These are phyloP conservation scores for Cyphellophora europaea DNA, from an alignment of 2,329 filamentous ascomycete species.

Conservation along the genomic window DNA sequence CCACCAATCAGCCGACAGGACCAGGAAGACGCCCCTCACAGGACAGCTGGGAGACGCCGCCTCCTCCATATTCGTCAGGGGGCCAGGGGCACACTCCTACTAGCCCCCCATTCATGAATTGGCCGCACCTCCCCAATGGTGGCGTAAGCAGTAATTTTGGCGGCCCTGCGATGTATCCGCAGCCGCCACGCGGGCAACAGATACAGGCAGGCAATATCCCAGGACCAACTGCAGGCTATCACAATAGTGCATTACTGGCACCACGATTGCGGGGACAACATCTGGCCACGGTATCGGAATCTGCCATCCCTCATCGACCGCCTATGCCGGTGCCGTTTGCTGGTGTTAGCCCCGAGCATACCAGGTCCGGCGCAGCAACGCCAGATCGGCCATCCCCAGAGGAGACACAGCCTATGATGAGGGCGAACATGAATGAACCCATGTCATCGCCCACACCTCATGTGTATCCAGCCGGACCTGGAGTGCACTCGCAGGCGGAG, in stretches of 20 bases:
- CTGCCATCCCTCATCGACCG: too few relatives aligned
- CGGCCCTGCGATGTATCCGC: too few relatives aligned
- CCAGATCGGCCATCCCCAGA: slow-evolving; percentile 1
- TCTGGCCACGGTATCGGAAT: neutral
- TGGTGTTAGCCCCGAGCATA: neutral
- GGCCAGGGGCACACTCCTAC: neutral
- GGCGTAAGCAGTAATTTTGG: too few relatives aligned
- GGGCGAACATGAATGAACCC: slow-evolving; percentile 1
- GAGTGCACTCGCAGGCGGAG: neutral
- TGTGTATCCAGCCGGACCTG: neutral
- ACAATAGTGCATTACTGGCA: neutral
- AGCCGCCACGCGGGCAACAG: too few relatives aligned
- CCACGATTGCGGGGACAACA: neutral
- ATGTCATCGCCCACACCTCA: slow-evolving; percentile 1
- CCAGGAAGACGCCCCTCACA: neutral
- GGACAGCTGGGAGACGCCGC: slow-evolving; percentile 17
- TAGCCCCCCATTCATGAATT: neutral
- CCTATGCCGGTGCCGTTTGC: too few relatives aligned
- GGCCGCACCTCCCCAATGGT: too few relatives aligned
- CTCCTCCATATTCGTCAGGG: slow-evolving; percentile 14
- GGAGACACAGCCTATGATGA: slow-evolving; percentile 2
- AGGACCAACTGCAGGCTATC: neutral
- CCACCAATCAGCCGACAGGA: slow-evolving; percentile 1
- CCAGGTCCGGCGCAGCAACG: neutral
- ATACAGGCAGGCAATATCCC: too few relatives aligned